Evolutionary conservation across 1,139 yeast genomes (phyloP), one percentile per base, ranked within the genome.

Genomic region (Suhomyces bribrorum): DNA sequence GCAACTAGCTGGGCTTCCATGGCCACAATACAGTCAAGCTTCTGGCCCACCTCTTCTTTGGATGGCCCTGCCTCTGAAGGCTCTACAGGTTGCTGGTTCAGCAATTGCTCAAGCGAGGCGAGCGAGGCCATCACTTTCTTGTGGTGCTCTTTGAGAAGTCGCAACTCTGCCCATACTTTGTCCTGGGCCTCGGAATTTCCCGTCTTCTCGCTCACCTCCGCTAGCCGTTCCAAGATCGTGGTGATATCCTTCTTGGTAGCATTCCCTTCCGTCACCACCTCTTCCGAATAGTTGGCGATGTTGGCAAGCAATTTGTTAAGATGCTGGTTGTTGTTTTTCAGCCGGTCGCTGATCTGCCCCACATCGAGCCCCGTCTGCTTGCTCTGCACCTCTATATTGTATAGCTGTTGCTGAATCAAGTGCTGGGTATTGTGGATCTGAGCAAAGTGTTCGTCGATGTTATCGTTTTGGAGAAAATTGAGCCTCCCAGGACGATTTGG

Each of bases 251-350:
- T 52, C 40, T 65, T 64, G 12, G 69, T 65, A 23, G 69, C 70
- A 46, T 61, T 63, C 1, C 70, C 69, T 34, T 65, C 69, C 2
- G 69, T 64, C 12, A 63, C 53, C 4, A 66, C 68, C 32, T 66
- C 70, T 20, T 57, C 54, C 3, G 69, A 59, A 49, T 66, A 64
- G 15, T 53, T 52, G 15, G 69, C 62, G 16, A 68, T 57, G 34
- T 62, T 62, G 17, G 41, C 57, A 14, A 70, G 57, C 28, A 70
- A 51, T 43, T 59, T 61, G 42, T 60, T 66, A 52, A 70, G 61
- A 45, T 65, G 53, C 40, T 59, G 64, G 50, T 70, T 69, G 47
- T 70, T 70, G 45, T 65, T 69, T 47, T 64, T 69, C 64, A 66
- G 71, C 30, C 75, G 48, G 32, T 67, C 73, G 14, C 58, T 61